phyloP scores from a whole-genome alignment of 352 stramenopile genomes.

The Pythium insidiosum region DNA sequence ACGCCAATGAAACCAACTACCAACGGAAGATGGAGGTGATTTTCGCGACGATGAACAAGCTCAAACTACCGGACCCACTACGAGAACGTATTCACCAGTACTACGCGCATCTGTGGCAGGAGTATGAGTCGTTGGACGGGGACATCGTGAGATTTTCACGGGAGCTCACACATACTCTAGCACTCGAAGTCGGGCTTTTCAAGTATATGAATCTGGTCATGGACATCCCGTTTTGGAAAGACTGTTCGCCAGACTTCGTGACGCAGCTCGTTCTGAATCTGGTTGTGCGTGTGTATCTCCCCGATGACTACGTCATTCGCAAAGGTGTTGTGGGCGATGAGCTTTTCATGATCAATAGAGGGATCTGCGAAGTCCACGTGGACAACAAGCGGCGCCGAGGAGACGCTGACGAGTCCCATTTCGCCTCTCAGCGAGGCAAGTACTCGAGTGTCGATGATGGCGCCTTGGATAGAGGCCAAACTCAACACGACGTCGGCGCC shows the following conservation, averaged over 20 bases:
- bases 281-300: conserved; percentile 54
- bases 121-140: conserved; percentile 59
- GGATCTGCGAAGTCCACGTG: conserved; percentile 25
- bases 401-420: too few relatives aligned
- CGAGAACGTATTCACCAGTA: conserved; percentile 61
- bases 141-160: conserved; percentile 39
- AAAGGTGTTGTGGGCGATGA: conserved; percentile 45
- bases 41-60: conserved; percentile 47
- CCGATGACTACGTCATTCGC: conserved; percentile 66
- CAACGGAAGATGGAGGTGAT: conserved; percentile 64
- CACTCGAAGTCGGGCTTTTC: conserved; percentile 60
- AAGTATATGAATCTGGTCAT: conserved; percentile 69
- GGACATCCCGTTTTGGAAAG: conserved; percentile 44
- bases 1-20: conserved; percentile 39
- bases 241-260: conserved; percentile 50
- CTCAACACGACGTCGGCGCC: not conserved
- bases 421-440: too few relatives aligned
- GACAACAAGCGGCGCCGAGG: not conserved
- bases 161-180: conserved; percentile 52
- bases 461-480: too few relatives aligned
- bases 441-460: too few relatives aligned
- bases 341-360: conserved; percentile 67
- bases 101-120: conserved; percentile 55
- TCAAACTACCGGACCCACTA: conserved; percentile 30
- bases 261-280: conserved; percentile 51